Evolutionary conservation across 805 yeast genomes (phyloP).

Genomic region (Sungouiozyma ichnusensis): DNA sequence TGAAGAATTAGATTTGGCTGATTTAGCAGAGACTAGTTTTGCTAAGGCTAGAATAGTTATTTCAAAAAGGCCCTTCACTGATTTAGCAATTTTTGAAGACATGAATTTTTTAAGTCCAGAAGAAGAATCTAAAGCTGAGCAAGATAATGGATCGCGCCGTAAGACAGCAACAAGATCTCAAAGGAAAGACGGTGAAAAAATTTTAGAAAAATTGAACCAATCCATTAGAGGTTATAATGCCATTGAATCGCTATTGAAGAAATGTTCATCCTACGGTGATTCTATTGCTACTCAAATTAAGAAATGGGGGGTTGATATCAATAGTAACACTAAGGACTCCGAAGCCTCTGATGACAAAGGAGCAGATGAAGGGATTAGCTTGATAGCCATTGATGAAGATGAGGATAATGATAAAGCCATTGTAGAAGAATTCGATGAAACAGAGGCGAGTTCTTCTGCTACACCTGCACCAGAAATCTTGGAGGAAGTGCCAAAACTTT

Average conservation of each 20-base stretch:
- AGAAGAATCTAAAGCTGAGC: constrained; percentile 18
- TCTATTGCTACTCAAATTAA: constrained; percentile 60
- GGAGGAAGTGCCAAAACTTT: constrained; percentile 1
- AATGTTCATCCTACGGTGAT: constrained; percentile 71
- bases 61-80: constrained; percentile 57
- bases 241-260: constrained; percentile 79
- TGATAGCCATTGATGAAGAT: constrained; percentile 20
- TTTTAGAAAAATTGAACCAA: constrained; percentile 57
- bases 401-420: constrained; percentile 22
- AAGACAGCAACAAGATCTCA: constrained; percentile 33
- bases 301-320: constrained; percentile 80
- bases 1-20: constrained; percentile 62
- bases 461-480: constrained; percentile 6
- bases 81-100: constrained; percentile 49
- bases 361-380: constrained; percentile 13
- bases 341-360: constrained; percentile 8
- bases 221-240: constrained; percentile 86
- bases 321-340: constrained; percentile 43
- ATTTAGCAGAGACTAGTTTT: constrained; percentile 63
- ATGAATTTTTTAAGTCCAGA: constrained; percentile 38
- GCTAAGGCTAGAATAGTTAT: constrained; percentile 54
- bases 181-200: constrained; percentile 60
- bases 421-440: constrained; percentile 25
- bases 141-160: constrained; percentile 6
- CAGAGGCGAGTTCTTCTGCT: constrained; percentile 17